phyloP scores from a whole-genome alignment of 176 grass and related monocot species.

The Triticum monococcum region DNA sequence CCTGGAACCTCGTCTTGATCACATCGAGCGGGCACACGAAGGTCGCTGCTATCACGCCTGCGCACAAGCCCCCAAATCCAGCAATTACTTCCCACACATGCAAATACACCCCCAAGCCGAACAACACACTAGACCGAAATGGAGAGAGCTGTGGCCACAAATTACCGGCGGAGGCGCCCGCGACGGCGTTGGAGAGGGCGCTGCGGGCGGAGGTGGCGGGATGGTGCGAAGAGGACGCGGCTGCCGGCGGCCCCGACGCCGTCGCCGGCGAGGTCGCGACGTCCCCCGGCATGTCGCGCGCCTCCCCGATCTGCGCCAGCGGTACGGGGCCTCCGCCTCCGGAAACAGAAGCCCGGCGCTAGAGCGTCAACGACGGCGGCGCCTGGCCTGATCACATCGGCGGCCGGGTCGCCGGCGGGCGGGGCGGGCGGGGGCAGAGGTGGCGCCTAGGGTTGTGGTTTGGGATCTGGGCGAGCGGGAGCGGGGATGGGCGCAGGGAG shows the following conservation, averaged over 20 bases:
- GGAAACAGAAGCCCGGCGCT: neutral
- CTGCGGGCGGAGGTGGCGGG: slow-evolving; percentile 37
- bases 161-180: slow-evolving; percentile 84
- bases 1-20: slow-evolving; percentile 98
- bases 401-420: neutral
- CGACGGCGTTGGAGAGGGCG: slow-evolving; percentile 61
- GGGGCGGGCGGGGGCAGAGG: neutral
- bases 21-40: slow-evolving; percentile 99
- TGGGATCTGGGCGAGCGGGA: slow-evolving; percentile 20
- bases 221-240: slow-evolving; percentile 17
- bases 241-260: neutral
- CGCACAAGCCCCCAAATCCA: slow-evolving; percentile 23
- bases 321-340: neutral
- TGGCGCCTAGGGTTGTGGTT: slow-evolving; percentile 35
- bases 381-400: slow-evolving; percentile 38
- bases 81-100: neutral
- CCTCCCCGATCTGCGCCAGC: slow-evolving; percentile 17
- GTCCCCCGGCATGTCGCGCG: slow-evolving; percentile 51
- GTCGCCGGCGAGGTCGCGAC: slow-evolving; percentile 34
- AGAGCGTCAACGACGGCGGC: neutral
- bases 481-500: neutral
- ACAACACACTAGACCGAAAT: neutral
- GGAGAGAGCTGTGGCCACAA: neutral
- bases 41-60: slow-evolving; percentile 84
- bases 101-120: neutral